These are phyloP conservation scores for Aspergillus pseudoterreus DNA, from an alignment of 2,329 filamentous ascomycete genomes.

Conservation along the genomic window DNA sequence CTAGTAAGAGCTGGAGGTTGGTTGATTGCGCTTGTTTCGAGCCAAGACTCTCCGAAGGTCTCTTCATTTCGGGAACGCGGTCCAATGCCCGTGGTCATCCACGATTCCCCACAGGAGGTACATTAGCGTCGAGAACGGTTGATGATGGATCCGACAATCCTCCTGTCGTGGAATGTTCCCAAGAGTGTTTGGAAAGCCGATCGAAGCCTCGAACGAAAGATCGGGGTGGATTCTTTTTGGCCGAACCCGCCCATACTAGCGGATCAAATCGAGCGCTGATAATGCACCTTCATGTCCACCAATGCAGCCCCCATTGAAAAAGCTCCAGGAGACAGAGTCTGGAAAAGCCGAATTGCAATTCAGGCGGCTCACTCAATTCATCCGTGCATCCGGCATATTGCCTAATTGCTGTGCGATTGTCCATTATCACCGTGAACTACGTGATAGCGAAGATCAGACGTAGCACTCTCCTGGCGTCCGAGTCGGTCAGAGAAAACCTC, in stretches of 20 bases:
- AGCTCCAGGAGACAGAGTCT: slow-evolving; percentile 3
- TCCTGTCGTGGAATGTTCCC: slow-evolving; percentile 11
- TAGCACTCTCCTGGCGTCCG: not conserved
- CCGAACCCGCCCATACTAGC: slow-evolving; percentile 4
- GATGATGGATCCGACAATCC: slow-evolving; percentile 7
- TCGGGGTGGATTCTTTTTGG: slow-evolving; percentile 7
- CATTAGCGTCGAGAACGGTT: slow-evolving; percentile 12
- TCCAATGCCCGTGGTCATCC: slow-evolving; percentile 19
- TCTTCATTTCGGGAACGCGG: slow-evolving; percentile 21
- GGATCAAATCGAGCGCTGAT: not conserved
- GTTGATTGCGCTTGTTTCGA: slow-evolving; percentile 10
- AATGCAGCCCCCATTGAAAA: not conserved
- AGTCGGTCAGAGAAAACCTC: not conserved
- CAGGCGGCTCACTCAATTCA: slow-evolving; percentile 6
- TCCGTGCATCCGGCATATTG: slow-evolving; percentile 13
- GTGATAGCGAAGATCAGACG: not conserved
- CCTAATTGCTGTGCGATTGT: slow-evolving; percentile 10
- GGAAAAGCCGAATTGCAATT: slow-evolving; percentile 15
- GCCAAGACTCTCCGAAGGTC: slow-evolving; percentile 9
- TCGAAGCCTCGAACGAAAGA: slow-evolving; percentile 16
- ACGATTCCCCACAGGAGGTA: slow-evolving; percentile 18
- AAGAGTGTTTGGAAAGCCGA: slow-evolving; percentile 15
- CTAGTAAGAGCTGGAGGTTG: slow-evolving; percentile 6
- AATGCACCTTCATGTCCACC: not conserved
- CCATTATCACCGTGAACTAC: slow-evolving; percentile 2